These are phyloP conservation scores for Russula foetens DNA, from an alignment of 768 basidiomycete species.

Conservation along the genomic window DNA sequence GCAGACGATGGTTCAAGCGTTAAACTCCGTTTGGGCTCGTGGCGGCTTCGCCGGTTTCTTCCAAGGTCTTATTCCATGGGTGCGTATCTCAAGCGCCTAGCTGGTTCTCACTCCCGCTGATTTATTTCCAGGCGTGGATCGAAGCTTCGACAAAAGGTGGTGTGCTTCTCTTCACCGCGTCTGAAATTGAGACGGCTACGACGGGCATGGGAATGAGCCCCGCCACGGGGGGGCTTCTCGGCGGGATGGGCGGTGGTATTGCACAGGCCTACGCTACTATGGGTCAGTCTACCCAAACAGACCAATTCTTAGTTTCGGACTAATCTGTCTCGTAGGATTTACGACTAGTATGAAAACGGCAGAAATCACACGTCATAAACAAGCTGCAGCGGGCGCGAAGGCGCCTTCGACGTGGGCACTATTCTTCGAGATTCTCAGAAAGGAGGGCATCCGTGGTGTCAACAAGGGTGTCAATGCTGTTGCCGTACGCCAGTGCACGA, in stretches of 20 bases:
- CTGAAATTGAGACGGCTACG: slow-evolving; percentile 78
- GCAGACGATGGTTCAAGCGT: slow-evolving; percentile 84
- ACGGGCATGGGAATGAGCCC: slow-evolving; percentile 65
- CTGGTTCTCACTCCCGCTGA: neutral
- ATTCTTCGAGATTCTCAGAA: slow-evolving; percentile 89
- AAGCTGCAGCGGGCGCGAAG: slow-evolving; percentile 72
- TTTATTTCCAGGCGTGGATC: slow-evolving; percentile 79
- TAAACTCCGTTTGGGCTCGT: slow-evolving; percentile 81
- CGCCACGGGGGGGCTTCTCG: slow-evolving; percentile 79
- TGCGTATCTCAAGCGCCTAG: slow-evolving; percentile 29
- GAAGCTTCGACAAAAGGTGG: slow-evolving; percentile 98
- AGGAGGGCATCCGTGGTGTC: slow-evolving; percentile 90
- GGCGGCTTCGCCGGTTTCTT: slow-evolving; percentile 89
- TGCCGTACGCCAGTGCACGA: slow-evolving; percentile 85
- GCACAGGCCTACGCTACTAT: slow-evolving; percentile 99
- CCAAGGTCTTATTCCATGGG: slow-evolving; percentile 99
- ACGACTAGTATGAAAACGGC: slow-evolving; percentile 99
- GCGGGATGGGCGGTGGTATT: slow-evolving; percentile 96
- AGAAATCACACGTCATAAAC: slow-evolving; percentile 94
- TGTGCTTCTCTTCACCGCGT: slow-evolving; percentile 91
- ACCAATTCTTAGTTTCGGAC: neutral
- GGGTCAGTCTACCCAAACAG: slow-evolving; percentile 53
- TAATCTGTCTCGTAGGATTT: slow-evolving; percentile 54
- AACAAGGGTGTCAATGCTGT: slow-evolving; percentile 99
- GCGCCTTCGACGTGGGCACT: slow-evolving; percentile 91